Conservation (phyloP, 805 yeast species). For the Candida andamanensis region DNA sequence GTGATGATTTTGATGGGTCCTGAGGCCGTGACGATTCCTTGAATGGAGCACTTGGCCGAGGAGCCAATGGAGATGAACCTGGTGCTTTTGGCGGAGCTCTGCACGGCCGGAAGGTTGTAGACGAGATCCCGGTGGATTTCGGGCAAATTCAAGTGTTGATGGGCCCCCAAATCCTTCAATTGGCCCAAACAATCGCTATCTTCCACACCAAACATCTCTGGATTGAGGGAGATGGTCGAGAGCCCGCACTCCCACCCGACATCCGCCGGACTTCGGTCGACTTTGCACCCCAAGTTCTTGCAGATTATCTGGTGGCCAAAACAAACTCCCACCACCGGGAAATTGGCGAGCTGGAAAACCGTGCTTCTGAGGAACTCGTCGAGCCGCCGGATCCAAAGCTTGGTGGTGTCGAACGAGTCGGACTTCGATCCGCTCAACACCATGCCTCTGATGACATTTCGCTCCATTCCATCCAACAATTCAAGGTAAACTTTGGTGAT, state of each 20-base stretch:
- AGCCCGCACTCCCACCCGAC: conserved; percentile 74
- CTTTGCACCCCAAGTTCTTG: conserved; percentile 57
- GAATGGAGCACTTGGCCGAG: conserved; percentile 52
- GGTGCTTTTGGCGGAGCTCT: conserved; percentile 14
- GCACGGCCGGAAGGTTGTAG: conserved; percentile 34
- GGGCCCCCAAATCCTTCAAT: conserved; percentile 6
- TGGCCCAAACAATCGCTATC: conserved; percentile 5
- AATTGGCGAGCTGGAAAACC: conserved; percentile 9
- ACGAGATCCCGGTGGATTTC: conserved; percentile 39
- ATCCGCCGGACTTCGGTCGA: conserved; percentile 44
- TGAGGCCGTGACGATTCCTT: conserved; percentile 52
- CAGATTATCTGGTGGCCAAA: conserved; percentile 84
- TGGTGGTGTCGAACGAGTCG: conserved; percentile 39
- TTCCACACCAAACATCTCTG: conserved; percentile 24
- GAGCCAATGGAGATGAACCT: conserved; percentile 43
- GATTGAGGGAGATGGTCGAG: conserved; percentile 44
- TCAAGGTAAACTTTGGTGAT: conserved; percentile 12
- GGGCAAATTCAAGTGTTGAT: conserved; percentile 28
- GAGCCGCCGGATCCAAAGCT: conserved; percentile 41
- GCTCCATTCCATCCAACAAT: conserved; percentile 20
- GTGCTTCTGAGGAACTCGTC: conserved; percentile 26
- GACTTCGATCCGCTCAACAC: conserved; percentile 49
- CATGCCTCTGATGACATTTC: conserved; percentile 32
- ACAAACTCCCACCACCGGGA: conserved; percentile 66
- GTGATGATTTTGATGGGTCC: conserved; percentile 51